Evolutionary conservation across 2,329 filamentous ascomycete genomes (phyloP).

Genomic region (Didymosphaeria variabile): DNA sequence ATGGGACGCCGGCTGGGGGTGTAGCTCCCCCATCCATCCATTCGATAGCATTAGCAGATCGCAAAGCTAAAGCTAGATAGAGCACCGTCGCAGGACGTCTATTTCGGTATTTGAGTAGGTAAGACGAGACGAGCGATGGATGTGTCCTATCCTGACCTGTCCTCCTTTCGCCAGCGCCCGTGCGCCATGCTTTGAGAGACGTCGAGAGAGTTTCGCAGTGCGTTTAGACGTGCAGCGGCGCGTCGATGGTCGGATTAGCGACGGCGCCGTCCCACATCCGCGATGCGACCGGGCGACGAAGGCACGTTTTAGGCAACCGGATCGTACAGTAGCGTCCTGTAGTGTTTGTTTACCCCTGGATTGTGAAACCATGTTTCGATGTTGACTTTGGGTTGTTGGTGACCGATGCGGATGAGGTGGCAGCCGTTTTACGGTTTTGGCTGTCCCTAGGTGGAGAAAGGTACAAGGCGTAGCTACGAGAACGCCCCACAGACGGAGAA

Average conservation of each 20-base stretch:
- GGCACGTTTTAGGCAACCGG: constrained; percentile 25
- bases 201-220: constrained; percentile 2
- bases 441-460: constrained; percentile 9
- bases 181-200: not conserved
- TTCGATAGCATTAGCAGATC: not conserved
- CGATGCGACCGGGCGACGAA: constrained; percentile 19
- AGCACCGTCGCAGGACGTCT: not conserved
- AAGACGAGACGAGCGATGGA: constrained; percentile 6
- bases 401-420: not conserved
- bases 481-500: constrained; percentile 19
- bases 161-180: constrained; percentile 4
- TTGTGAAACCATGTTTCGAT: constrained; percentile 15
- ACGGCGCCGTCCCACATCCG: constrained; percentile 15
- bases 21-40: too few species aligned
- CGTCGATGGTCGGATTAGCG: constrained; percentile 28
- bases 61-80: too few species aligned
- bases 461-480: constrained; percentile 5
- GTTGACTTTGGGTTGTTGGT: constrained; percentile 2
- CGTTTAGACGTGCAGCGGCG: constrained; percentile 26
- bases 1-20: constrained; percentile 4
- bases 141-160: too few species aligned
- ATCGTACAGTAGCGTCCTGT: constrained; percentile 17
- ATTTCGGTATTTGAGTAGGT: constrained; percentile 11
- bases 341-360: constrained; percentile 18
- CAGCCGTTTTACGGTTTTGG: constrained; percentile 2